A percentile compares a stretch with the other conserved stretches of the same genome.
These are phyloP conservation scores for Bombardia bombarda DNA, from an alignment of 495 filamentous ascomycete species.

Conservation along the genomic window DNA sequence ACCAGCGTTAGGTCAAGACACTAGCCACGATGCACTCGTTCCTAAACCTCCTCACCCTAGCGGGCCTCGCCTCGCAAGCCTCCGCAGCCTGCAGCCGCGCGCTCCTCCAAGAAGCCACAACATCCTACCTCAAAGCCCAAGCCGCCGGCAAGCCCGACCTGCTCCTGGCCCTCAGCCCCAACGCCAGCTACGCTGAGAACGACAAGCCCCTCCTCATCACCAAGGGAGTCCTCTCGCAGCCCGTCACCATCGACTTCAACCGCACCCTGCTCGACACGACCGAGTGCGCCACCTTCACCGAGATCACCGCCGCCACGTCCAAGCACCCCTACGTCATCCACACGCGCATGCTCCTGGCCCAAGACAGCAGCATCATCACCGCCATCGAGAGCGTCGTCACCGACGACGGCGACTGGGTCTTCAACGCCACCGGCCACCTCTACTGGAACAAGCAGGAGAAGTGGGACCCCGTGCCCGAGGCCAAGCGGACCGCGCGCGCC, in stretches of 20 bases:
- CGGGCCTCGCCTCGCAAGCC: constrained; percentile 8
- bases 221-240: constrained; percentile 26
- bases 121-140: constrained; percentile 16
- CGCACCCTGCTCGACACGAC: constrained; percentile 36
- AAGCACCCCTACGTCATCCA: constrained; percentile 29
- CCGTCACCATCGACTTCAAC: constrained; percentile 37
- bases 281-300: constrained; percentile 39
- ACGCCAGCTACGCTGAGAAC: constrained; percentile 23
- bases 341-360: constrained; percentile 21
- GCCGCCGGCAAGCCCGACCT: constrained; percentile 10
- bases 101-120: constrained; percentile 17
- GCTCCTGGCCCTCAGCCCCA: constrained; percentile 7
- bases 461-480: constrained; percentile 28
- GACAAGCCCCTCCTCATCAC: constrained; percentile 26
- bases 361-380: constrained; percentile 18
- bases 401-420: constrained; percentile 31
- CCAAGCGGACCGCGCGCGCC: constrained; percentile 21
- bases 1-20: too few species aligned
- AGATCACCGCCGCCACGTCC: constrained; percentile 32
- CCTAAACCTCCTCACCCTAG: constrained; percentile 3
- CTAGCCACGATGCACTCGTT: too few species aligned
- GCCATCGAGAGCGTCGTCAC: constrained; percentile 30
- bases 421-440: constrained; percentile 29
- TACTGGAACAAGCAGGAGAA: constrained; percentile 24
- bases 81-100: constrained; percentile 19